phyloP scores from a whole-genome alignment of 2,329 filamentous ascomycete genomes.

The Corinectria fuckeliana region DNA sequence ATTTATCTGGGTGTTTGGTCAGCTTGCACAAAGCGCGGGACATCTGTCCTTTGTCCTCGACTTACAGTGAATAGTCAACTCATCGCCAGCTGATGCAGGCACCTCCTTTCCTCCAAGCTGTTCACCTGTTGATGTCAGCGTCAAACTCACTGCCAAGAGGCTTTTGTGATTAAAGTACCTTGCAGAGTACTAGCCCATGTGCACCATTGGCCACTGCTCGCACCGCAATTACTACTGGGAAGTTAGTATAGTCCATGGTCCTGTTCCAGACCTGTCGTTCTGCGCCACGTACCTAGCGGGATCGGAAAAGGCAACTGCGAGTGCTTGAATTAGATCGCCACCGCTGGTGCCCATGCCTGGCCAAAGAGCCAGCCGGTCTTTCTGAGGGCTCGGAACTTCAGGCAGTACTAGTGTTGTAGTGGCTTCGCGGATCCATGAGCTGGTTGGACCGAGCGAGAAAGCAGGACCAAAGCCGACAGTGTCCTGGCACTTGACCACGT shows the following conservation, averaged over 20 bases:
- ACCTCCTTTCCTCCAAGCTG: constrained; percentile 24
- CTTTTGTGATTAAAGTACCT: neutral
- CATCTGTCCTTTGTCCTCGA: no score
- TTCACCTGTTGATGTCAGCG: neutral
- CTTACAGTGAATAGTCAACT: constrained; percentile 24
- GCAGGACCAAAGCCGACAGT: constrained; percentile 20
- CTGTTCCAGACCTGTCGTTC: fast-evolving
- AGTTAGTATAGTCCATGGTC: neutral
- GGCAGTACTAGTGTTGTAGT: constrained; percentile 23
- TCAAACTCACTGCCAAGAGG: fast-evolving
- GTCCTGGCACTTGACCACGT: neutral
- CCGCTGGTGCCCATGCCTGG: constrained; percentile 25
- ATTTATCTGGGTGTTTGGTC: constrained; percentile 1
- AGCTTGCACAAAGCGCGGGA: neutral
- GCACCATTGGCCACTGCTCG: constrained; percentile 23
- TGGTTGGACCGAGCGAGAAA: constrained; percentile 24
- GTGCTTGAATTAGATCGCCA: constrained; percentile 23
- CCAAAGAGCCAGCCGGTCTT: constrained; percentile 25
- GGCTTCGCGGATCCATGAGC: constrained; percentile 26
- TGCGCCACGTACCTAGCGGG: constrained; percentile 2
- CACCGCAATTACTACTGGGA: constrained; percentile 19
- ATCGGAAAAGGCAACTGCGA: constrained; percentile 25
- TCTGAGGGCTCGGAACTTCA: constrained; percentile 14
- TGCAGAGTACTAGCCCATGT: constrained; percentile 26
- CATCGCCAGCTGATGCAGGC: constrained; percentile 15